Evolutionary conservation across 768 basidiomycete genomes (phyloP), one percentile per base, ranked within the genome.

Genomic region (Daedaleopsis sinensis): DNA sequence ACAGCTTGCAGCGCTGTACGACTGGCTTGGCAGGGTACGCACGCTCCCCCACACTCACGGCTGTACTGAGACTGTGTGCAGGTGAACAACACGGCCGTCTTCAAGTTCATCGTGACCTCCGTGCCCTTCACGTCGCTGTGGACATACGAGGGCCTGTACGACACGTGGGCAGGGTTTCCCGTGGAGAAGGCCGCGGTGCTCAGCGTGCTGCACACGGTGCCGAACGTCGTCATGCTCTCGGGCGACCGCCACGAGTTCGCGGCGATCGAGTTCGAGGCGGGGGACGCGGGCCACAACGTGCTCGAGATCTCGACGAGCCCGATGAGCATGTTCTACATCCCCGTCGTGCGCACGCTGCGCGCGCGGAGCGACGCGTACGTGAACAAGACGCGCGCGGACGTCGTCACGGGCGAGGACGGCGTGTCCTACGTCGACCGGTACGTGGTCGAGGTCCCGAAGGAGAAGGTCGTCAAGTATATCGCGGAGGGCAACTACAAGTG

Each of bases 221-320:
- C 89, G 0, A 91, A 92, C 66, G 83, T 90, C 49, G 74, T 88
- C 68, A 70, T 92, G 53, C 73, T 92, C 48, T 86, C 85, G 2
- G 90, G 90, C 9, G 91, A 91, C 70, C 80, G 90, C 21, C 91
- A 93, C 71, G 90, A 92, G 73, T 92, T 91, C 67, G 90, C 90
- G 1, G 84, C 83, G 5, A 80, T 91, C 65, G 84, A 88, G 73
- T 88, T 85, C 70, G 79, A 77, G 55, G 67, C 78, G 59, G 63
- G 72, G 47, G 69, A 76, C 62, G 57, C 71, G 46, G 64, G 73
- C 6, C 76, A 85, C 62, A 65, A 76, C 9, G 78, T 90, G 27
- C 72, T 77, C 47, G 91, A 92, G 68, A 79, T 91, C 61, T 89
- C 87, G 23, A 90, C 89, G 7, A 80, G 79, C 62, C 90, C 91